Base-by-base conservation (phyloP, 345 rosid species). In the Rhodamnia rubescens region DNA sequence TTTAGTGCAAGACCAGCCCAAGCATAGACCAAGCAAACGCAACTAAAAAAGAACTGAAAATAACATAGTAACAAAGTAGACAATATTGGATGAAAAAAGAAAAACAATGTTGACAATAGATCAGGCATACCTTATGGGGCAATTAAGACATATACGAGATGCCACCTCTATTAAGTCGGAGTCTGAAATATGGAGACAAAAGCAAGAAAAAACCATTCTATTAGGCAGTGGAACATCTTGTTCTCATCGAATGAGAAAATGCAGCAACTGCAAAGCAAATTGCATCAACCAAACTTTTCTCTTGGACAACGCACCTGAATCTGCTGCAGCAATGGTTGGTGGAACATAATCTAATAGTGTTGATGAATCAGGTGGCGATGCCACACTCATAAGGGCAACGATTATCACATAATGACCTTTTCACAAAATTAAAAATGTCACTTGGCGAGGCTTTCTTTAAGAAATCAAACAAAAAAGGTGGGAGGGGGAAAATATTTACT, bases 151-250 rank as follows among this genome's bases (percentile, higher is more conserved):
- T 85, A 96, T 90, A 15, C 99, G 94, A 83, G 97, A 97, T 88
- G 97, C 94, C 69, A 98, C 99, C 93, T 94, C 99, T 81, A 96
- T 92, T 87, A 96, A 61, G 83, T 97, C 99, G 50, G 94, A 89
- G 88, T 97, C 99, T 94, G 89, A 78, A 74, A 75, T 18, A 21
- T 51, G 83, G 83, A 86, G 12, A 54, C 22, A 32, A 74, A 27
- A 36, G 20, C 4, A 54, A 20, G 22, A 54, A 20, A 54, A 54
- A 7, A 18, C 5, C 42, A 36, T 18, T 20, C 80, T 69, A 44
- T 69, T 69, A 69, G 47, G 47, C 84, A 82, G 40, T 27, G 58
- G 44, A 82, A 54, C 14, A 53, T 75, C 82, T 29, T 16, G 44
- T 40, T 75, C 14, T 40, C 26, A 21, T 75, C 82, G 18, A 75